Evolutionary conservation across 2,329 filamentous ascomycete species (phyloP).

Genomic region (Beauveria australis): DNA sequence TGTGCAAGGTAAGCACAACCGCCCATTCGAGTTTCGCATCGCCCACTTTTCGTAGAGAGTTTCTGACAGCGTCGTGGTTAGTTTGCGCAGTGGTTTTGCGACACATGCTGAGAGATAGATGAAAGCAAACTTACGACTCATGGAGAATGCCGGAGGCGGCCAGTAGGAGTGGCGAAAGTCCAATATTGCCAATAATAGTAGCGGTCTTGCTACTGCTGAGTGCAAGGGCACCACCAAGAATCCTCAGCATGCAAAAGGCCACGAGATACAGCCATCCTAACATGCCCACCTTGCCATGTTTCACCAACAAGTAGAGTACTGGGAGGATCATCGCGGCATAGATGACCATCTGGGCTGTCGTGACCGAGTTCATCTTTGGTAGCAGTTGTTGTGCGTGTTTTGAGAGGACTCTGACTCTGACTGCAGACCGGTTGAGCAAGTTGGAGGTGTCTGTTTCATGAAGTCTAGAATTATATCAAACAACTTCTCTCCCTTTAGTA

Average conservation of each 20-base stretch:
- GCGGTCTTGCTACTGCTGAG: slow-evolving; percentile 21
- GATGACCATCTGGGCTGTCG: slow-evolving; percentile 12
- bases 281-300: slow-evolving; percentile 26
- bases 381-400: neutral
- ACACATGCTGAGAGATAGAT: accelerated
- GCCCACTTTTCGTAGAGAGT: neutral
- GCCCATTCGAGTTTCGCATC: slow-evolving; percentile 7
- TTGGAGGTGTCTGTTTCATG: too few relatives aligned
- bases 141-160: slow-evolving; percentile 25
- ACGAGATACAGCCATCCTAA: slow-evolving; percentile 31
- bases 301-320: slow-evolving; percentile 22
- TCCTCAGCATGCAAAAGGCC: slow-evolving; percentile 28
- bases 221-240: slow-evolving; percentile 25
- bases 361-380: slow-evolving; percentile 13
- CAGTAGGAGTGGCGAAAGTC: slow-evolving; percentile 29
- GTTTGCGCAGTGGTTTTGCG: too few relatives aligned
- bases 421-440: neutral
- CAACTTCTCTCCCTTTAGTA: neutral
- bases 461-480: neutral
- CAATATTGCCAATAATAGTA: slow-evolving; percentile 28
- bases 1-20: neutral
- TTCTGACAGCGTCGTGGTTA: neutral
- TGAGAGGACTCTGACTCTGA: neutral
- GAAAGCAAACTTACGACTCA: slow-evolving; percentile 22
- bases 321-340: slow-evolving; percentile 20